Conservation (phyloP, 192 early-diverging fungal genomes). For the Coemansia sp. region DNA sequence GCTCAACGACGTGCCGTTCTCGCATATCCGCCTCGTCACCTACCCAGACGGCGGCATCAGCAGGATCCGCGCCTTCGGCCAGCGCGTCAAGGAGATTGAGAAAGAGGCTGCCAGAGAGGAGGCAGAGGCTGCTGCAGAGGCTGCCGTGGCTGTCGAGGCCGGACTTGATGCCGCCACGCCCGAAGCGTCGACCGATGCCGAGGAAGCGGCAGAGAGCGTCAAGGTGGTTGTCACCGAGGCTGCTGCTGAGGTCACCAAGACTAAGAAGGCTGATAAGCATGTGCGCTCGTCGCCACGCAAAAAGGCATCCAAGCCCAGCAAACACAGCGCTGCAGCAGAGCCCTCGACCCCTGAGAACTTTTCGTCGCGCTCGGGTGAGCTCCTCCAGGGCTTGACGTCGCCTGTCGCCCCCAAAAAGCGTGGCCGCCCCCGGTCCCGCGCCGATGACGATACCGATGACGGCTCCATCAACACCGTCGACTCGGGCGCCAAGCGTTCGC, state of each 20-base stretch:
- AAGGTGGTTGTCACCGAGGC: conserved; percentile 2
- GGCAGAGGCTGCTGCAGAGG: conserved; percentile 50
- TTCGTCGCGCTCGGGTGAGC: conserved; percentile 43
- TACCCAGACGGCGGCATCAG: conserved; percentile 84
- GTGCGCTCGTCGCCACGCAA: conserved; percentile 22
- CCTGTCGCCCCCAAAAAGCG: conserved; percentile 40
- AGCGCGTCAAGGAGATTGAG: conserved; percentile 54
- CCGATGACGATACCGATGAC: conserved; percentile 39
- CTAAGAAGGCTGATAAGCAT: conserved; percentile 20
- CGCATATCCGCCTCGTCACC: conserved; percentile 67
- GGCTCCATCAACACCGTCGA: conserved; percentile 27
- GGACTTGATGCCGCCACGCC: conserved; percentile 21
- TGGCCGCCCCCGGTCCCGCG: conserved; percentile 28
- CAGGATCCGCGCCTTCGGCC: conserved; percentile 77
- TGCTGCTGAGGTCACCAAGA: conserved; percentile 2
- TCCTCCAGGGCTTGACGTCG: conserved; percentile 50
- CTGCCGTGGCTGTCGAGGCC: conserved; percentile 35
- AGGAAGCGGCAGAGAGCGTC: conserved; percentile 1
- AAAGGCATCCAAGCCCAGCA: conserved; percentile 28
- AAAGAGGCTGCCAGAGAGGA: conserved; percentile 48
- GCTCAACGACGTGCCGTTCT: conserved; percentile 61
- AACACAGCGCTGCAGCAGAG: conserved; percentile 13
- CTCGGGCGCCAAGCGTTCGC: conserved; percentile 36
- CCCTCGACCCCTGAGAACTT: conserved; percentile 16
- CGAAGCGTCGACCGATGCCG: conserved; percentile 1